Base-by-base conservation (phyloP, 1,284 basidiomycete species). In the Xerocomus cyaneibrunnescens region DNA sequence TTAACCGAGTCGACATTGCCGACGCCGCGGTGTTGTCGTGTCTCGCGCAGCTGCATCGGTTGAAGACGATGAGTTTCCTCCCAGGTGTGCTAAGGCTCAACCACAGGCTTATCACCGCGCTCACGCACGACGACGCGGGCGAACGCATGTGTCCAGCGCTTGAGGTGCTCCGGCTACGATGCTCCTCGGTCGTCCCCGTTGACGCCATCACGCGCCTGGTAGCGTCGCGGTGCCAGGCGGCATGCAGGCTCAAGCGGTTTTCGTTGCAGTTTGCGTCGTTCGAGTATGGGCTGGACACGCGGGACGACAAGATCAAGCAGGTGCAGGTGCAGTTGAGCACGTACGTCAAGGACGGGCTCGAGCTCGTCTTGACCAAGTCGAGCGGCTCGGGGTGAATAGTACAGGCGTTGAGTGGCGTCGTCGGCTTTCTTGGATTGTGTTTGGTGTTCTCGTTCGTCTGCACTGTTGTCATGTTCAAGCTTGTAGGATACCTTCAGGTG, bases 21-120 rank as follows among this genome's bases (percentile, higher is more conserved):
- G 69, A 69, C 30, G 5, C 36, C 0, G 41, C 45, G 3, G 22
- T 71, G 2, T 0, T 67, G 16, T 38, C 51, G 3, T 71, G 69
- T 25, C 48, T 67, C 21, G 44, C 32, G 3, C 64, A 54, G 13
- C 50, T 70, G 5, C 48, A 40, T 32, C 55, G 28, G 2, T 21
- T 71, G 1, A 63, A 51, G 45, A 42, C 34, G 28, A 10, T 71
- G 37, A 36, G 50, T 7, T 58, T 58, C 35, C 44, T 71, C 1
- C 67, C 67, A 3, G 62, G 66, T 2, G 43, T 62, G 17, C 50
- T 69, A 3, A 48, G 65, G 22, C 58, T 71, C 34, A 69, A 70
- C 23, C 69, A 69, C 9, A 59, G 61, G 19, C 59, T 71, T 35
- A 34, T 66, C 39, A 22, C 50, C 10, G 64, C 59, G 19, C 61